Percentiles rank a stretch among this genome's conserved stretches.
phyloP scores from a whole-genome alignment of 2,329 filamentous ascomycete species.

The Teratosphaeria zuluensis region DNA sequence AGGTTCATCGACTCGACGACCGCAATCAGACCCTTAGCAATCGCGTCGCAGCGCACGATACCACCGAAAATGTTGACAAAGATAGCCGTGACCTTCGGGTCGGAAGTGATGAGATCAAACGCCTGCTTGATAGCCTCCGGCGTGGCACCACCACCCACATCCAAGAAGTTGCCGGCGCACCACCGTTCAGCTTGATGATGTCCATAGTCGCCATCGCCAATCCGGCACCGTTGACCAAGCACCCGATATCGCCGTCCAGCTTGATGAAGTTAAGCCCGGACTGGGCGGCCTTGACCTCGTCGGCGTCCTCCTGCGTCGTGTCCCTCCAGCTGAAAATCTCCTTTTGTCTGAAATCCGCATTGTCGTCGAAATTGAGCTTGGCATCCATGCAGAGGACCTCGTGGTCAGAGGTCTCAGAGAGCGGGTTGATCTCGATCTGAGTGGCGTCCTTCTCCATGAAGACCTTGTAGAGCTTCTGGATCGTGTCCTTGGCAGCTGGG shows the following conservation, averaged over 20 bases:
- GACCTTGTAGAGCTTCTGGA: constrained; percentile 98
- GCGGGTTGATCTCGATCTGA: constrained; percentile 99
- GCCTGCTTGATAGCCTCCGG: constrained; percentile 94
- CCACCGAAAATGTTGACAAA: constrained; percentile 99
- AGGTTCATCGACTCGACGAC: constrained; percentile 93
- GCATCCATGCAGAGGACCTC: constrained; percentile 98
- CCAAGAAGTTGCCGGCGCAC: constrained; percentile 96
- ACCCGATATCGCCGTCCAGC: constrained; percentile 97
- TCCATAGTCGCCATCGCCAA: constrained; percentile 99
- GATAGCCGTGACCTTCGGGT: constrained; percentile 95
- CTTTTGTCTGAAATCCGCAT: constrained; percentile 96
- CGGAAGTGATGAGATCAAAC: constrained; percentile 96
- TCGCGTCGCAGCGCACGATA: constrained; percentile 95
- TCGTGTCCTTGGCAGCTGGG: constrained; percentile 87
- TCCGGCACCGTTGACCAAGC: constrained; percentile 96
- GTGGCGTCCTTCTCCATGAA: constrained; percentile 98
- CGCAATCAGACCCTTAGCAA: constrained; percentile 90
- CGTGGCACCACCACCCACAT: constrained; percentile 95
- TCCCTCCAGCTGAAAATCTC: constrained; percentile 93
- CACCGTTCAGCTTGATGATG: constrained; percentile 99
- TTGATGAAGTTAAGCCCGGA: constrained; percentile 99
- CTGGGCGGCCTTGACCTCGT: constrained; percentile 94
- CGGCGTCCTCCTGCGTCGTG: constrained; percentile 86
- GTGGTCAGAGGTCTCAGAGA: constrained; percentile 97
- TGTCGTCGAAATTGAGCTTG: constrained; percentile 98